Percentiles rank a stretch among this genome's conserved stretches.
These are phyloP conservation scores for Eucalyptus marginata DNA, from an alignment of 345 rosid genomes.

Conservation along the genomic window DNA sequence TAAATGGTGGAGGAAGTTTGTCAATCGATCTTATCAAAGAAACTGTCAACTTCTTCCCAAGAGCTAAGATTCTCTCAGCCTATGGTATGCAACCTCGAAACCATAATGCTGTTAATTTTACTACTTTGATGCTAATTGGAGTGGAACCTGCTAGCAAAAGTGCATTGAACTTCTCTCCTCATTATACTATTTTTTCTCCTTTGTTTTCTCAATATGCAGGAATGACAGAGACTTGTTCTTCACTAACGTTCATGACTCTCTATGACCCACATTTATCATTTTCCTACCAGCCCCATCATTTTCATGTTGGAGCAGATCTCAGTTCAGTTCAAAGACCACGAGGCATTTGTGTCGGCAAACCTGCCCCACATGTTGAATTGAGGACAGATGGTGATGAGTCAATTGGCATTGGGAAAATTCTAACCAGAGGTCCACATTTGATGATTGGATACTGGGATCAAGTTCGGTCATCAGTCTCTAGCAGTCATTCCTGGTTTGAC, in stretches of 20 bases:
- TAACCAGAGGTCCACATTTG: constrained; percentile 77
- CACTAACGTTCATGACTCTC: constrained; percentile 59
- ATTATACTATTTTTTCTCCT: not conserved
- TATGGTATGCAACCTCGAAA: constrained; percentile 33
- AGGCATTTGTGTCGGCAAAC: constrained; percentile 76
- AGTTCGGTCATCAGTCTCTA: constrained; percentile 1
- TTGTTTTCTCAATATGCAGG: constrained; percentile 19
- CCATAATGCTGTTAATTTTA: not conserved
- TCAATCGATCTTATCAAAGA: constrained; percentile 35
- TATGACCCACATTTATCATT: constrained; percentile 12
- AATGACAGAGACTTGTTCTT: constrained; percentile 88
- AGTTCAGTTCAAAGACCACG: not conserved
- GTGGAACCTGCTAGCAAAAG: not conserved
- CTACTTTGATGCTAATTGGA: not conserved
- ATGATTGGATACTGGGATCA: constrained; percentile 71
- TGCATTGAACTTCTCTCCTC: not conserved
- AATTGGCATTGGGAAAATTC: constrained; percentile 38
- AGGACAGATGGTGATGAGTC: constrained; percentile 28
- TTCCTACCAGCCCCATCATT: not conserved
- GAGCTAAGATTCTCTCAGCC: constrained; percentile 64
- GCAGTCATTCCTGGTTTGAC: constrained; percentile 48
- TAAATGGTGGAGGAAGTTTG: constrained; percentile 80
- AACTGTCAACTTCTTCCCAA: constrained; percentile 34
- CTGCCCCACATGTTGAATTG: constrained; percentile 72
- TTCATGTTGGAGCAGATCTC: not conserved